Percentiles rank a stretch among this genome's conserved stretches.
Evolutionary conservation across 1,284 basidiomycete species (phyloP).

Genomic region (Pascua sp.): DNA sequence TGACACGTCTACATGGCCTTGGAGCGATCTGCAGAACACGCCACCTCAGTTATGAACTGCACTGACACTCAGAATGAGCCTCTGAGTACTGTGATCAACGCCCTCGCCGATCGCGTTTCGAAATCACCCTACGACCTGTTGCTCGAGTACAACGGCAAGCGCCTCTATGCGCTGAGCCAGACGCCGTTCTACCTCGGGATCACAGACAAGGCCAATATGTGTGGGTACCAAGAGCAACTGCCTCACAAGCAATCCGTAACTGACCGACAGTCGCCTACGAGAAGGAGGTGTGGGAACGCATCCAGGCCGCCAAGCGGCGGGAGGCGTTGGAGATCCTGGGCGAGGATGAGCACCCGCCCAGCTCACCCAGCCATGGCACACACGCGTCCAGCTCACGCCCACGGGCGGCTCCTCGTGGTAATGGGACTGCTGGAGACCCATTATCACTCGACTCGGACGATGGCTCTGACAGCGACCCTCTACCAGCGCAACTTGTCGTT

Average conservation of each 20-base stretch:
- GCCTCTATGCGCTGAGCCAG: slow-evolving; percentile 16
- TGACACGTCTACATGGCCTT: neutral
- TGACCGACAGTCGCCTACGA: slow-evolving; percentile 30
- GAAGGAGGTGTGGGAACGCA: slow-evolving; percentile 23
- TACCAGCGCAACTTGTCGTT: no score
- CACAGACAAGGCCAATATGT: slow-evolving; percentile 20
- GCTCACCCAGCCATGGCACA: no score
- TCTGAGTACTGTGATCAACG: slow-evolving; percentile 15
- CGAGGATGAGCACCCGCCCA: neutral
- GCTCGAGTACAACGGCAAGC: slow-evolving; percentile 24
- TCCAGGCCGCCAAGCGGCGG: slow-evolving; percentile 12
- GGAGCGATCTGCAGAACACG: no score
- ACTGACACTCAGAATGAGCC: slow-evolving; percentile 20
- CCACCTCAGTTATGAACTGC: no score
- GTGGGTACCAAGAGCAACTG: slow-evolving; percentile 18
- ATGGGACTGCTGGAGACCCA: no score
- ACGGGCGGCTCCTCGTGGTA: no score
- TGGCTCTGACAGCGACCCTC: no score
- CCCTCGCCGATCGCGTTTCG: slow-evolving; percentile 20
- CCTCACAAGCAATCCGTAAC: neutral
- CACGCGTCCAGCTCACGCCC: no score
- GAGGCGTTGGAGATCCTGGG: neutral
- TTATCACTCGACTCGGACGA: no score
- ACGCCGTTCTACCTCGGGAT: slow-evolving; percentile 30
- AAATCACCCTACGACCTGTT: slow-evolving; percentile 28